Percentiles rank a stretch among this genome's conserved stretches.
phyloP scores from a whole-genome alignment of 2,329 filamentous ascomycete species.

The Pseudonectria buxi region DNA sequence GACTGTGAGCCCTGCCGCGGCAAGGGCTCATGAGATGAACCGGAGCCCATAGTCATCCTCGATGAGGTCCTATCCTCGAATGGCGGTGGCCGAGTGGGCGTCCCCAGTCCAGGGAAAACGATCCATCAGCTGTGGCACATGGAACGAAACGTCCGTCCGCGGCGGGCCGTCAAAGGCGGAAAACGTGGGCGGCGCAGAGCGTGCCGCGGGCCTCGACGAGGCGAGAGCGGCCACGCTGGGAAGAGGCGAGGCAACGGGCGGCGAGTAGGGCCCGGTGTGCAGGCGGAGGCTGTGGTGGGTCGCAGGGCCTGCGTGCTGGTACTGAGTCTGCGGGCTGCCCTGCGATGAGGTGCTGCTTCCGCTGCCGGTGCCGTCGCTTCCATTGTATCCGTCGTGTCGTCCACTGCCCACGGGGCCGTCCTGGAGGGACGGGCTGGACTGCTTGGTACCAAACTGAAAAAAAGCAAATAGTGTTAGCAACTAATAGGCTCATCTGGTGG shows the following conservation, averaged over 20 bases:
- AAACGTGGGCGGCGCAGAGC: constrained; percentile 41
- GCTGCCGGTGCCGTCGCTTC: constrained; percentile 5
- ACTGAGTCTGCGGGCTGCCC: constrained; percentile 9
- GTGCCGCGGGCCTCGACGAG: constrained; percentile 28
- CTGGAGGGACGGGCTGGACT: constrained; percentile 43
- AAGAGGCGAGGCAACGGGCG: constrained; percentile 12
- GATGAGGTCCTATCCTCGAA: constrained; percentile 28
- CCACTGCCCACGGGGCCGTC: constrained; percentile 40
- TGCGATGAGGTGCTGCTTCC: constrained; percentile 7
- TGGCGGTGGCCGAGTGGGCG: constrained; percentile 44
- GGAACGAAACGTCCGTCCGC: constrained; percentile 33
- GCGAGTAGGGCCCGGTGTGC: constrained; percentile 8
- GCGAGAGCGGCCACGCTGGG: constrained; percentile 15
- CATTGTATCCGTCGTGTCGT: constrained; percentile 27
- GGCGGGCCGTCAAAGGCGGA: constrained; percentile 41
- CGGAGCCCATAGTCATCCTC: constrained; percentile 10
- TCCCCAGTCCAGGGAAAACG: constrained; percentile 43
- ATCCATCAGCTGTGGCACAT: constrained; percentile 34
- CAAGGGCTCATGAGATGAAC: constrained; percentile 7
- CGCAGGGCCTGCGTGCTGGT: constrained; percentile 29
- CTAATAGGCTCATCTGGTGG: neutral
- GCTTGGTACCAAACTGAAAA: constrained; percentile 55
- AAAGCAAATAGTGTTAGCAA: constrained; percentile 31
- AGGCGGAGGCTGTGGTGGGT: constrained; percentile 37
- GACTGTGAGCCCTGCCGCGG: constrained; percentile 2